These are phyloP conservation scores for Sanghuangporus sanghuang DNA, from an alignment of 1,284 basidiomycete genomes.

Conservation along the genomic window DNA sequence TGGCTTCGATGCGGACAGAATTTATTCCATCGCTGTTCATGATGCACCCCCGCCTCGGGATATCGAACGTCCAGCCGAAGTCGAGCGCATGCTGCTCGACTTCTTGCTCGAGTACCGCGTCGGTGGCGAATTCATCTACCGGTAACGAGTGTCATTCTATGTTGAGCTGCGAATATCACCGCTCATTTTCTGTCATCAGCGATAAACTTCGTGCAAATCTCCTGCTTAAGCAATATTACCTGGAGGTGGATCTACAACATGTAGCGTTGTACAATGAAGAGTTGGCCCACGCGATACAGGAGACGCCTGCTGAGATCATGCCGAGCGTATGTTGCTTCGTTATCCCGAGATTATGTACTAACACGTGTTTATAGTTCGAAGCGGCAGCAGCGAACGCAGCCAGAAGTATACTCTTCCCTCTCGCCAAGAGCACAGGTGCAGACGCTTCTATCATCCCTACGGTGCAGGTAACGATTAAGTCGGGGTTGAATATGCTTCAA, in stretches of 20 bases:
- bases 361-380: constrained; percentile 63
- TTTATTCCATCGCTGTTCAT: constrained; percentile 77
- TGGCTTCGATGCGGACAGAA: constrained; percentile 72
- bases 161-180: constrained; percentile 15
- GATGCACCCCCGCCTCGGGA: constrained; percentile 46
- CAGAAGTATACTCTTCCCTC: constrained; percentile 73
- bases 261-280: constrained; percentile 91
- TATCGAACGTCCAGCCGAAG: constrained; percentile 71
- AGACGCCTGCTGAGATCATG: constrained; percentile 84
- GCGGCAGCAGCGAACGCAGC: constrained; percentile 82
- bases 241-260: constrained; percentile 92
- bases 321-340: constrained; percentile 61
- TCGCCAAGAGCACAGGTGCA: constrained; percentile 44
- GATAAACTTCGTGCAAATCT: constrained; percentile 90
- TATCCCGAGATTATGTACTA: neutral
- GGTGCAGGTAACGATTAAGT: constrained; percentile 87
- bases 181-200: constrained; percentile 35
- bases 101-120: constrained; percentile 86
- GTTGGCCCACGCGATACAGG: constrained; percentile 86
- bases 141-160: constrained; percentile 37
- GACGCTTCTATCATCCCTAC: constrained; percentile 69
- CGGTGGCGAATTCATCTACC: constrained; percentile 85
- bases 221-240: constrained; percentile 84
- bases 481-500: constrained; percentile 87
- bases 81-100: constrained; percentile 75